Percentiles rank a stretch among this genome's conserved stretches.
Conservation (phyloP, 306 rosid genomes). For the Quercus agrifolia region DNA sequence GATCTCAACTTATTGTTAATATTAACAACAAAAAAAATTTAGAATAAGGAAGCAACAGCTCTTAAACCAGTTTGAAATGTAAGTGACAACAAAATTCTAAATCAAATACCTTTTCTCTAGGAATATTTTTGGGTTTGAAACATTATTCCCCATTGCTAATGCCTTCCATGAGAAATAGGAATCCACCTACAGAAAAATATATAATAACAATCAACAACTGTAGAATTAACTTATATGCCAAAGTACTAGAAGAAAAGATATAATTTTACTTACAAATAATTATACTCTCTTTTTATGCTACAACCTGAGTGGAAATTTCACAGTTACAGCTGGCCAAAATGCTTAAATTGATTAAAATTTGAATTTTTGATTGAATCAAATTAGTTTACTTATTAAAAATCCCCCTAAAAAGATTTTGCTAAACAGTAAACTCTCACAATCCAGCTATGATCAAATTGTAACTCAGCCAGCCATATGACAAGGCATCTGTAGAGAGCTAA, state of each 20-base stretch:
- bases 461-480: too few species aligned
- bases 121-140: slow-evolving; percentile 93
- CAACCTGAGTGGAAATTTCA: not conserved
- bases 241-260: not conserved
- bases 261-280: not conserved
- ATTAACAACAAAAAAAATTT: not conserved
- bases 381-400: too few species aligned
- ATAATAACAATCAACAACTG: not conserved
- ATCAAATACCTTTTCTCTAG: slow-evolving; percentile 86
- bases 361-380: too few species aligned
- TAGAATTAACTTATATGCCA: not conserved
- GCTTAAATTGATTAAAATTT: too few species aligned
- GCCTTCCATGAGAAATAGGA: slow-evolving; percentile 98
- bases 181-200: not conserved
- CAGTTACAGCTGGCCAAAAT: not conserved
- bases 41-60: not conserved
- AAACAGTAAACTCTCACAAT: too few species aligned
- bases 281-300: not conserved
- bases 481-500: too few species aligned
- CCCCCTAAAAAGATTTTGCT: too few species aligned
- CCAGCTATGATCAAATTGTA: too few species aligned
- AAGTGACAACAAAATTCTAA: not conserved
- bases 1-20: not conserved
- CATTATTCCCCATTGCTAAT: slow-evolving; percentile 98
- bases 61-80: not conserved